A percentile compares a stretch with the other conserved stretches of the same genome.
phyloP scores from a whole-genome alignment of 345 rosid genomes.

The Draba incana region DNA sequence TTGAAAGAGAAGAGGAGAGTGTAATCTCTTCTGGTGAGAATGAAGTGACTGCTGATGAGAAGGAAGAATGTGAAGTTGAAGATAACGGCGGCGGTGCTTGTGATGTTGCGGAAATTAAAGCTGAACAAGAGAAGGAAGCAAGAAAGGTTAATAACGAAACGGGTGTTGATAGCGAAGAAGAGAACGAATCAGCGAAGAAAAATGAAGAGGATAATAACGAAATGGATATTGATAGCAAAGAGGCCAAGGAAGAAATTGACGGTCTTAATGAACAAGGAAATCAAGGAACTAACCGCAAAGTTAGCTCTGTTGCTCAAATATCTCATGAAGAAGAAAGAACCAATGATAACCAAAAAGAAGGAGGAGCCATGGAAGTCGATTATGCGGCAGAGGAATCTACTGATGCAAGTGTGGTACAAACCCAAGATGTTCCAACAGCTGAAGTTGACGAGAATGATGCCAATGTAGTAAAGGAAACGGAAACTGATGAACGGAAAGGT shows the following conservation, averaged over 20 bases:
- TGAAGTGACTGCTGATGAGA: slow-evolving; percentile 15
- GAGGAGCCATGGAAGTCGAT: slow-evolving; percentile 62
- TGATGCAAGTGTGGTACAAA: slow-evolving; percentile 46
- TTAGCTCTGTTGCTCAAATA: slow-evolving; percentile 22
- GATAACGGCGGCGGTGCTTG: not conserved
- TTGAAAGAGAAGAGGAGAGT: slow-evolving; percentile 6
- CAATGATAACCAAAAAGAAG: slow-evolving; percentile 39
- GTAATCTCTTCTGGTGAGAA: not conserved
- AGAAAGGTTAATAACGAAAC: too few species aligned
- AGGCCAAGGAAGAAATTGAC: slow-evolving; percentile 10
- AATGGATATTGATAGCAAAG: slow-evolving; percentile 14
- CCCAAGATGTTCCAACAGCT: slow-evolving; percentile 36
- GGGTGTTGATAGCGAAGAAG: not conserved
- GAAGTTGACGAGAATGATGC: slow-evolving; percentile 44
- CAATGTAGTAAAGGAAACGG: slow-evolving; percentile 31
- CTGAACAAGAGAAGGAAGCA: slow-evolving; percentile 11
- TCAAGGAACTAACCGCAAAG: slow-evolving; percentile 20
- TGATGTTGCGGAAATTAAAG: not conserved
- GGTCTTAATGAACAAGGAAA: not conserved
- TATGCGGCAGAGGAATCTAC: slow-evolving; percentile 52
- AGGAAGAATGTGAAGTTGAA: slow-evolving; percentile 6
- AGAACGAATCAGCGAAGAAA: slow-evolving; percentile 1
- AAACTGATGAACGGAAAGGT: slow-evolving; percentile 40
- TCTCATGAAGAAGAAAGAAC: slow-evolving; percentile 35
- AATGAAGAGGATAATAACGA: slow-evolving; percentile 11